A percentile compares a stretch with the other conserved stretches of the same genome.
Conservation (phyloP, 2,329 filamentous ascomycete species). For the Claviceps sp. region DNA sequence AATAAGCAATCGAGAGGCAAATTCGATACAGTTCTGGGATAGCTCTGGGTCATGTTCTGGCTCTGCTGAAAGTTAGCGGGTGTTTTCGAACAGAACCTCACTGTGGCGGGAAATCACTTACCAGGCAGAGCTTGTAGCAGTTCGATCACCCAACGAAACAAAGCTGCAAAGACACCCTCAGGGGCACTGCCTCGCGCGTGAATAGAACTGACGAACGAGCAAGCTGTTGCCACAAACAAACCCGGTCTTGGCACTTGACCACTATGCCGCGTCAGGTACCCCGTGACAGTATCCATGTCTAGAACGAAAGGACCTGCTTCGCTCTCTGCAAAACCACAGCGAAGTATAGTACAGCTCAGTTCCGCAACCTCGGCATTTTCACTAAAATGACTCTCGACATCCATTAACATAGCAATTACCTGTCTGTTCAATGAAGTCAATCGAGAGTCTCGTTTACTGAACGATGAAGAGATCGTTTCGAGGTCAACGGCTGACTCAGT, state of each 20-base stretch:
- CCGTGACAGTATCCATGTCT: constrained; percentile 48
- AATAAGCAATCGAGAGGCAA: constrained; percentile 49
- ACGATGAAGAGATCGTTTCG: constrained; percentile 30
- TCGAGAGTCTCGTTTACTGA: constrained; percentile 6
- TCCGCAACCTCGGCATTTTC: constrained; percentile 56
- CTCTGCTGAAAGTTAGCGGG: constrained; percentile 27
- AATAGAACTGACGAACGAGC: constrained; percentile 52
- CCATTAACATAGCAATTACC: constrained; percentile 33
- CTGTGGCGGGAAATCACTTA: constrained; percentile 14
- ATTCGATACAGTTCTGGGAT: constrained; percentile 60
- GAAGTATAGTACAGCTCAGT: constrained; percentile 56
- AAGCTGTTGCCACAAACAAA: constrained; percentile 56
- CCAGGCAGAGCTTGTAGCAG: constrained; percentile 50
- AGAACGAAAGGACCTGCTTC: constrained; percentile 68
- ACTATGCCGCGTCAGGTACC: constrained; percentile 48
- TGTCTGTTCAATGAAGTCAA: constrained; percentile 27
- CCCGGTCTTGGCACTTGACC: constrained; percentile 53
- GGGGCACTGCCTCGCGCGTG: constrained; percentile 29
- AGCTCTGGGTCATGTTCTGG: constrained; percentile 61
- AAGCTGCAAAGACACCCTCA: constrained; percentile 34
- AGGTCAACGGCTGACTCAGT: constrained; percentile 56
- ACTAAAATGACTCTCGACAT: constrained; percentile 39
- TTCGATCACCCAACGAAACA: constrained; percentile 48
- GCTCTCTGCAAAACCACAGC: constrained; percentile 61
- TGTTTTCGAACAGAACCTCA: neutral